phyloP scores from a whole-genome alignment of 148 eudicot genomes.

The Selenicereus undatus region DNA sequence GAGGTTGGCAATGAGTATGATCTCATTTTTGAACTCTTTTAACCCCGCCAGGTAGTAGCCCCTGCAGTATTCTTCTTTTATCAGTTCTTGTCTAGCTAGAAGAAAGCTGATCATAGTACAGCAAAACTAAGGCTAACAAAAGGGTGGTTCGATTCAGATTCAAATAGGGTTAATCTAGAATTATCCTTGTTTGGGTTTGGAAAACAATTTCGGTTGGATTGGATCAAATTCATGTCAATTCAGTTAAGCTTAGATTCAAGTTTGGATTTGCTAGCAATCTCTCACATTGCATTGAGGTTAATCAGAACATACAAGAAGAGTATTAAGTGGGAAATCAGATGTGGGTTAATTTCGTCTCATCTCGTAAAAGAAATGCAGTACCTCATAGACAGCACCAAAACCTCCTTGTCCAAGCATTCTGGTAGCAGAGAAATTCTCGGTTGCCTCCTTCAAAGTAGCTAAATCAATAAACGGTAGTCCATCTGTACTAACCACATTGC shows the following conservation, averaged over 20 bases:
- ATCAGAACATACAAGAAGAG: too few species aligned
- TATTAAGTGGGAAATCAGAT: too few species aligned
- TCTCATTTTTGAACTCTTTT: slow-evolving; percentile 17
- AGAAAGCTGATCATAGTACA: not conserved
- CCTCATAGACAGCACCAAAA: slow-evolving; percentile 38
- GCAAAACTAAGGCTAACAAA: too few species aligned
- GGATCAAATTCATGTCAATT: too few species aligned
- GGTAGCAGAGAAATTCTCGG: slow-evolving; percentile 25
- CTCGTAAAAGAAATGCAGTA: not conserved
- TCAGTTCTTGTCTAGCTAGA: not conserved
- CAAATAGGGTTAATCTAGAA: not conserved
- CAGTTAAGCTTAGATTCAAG: too few species aligned
- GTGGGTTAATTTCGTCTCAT: too few species aligned
- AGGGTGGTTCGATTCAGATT: not conserved
- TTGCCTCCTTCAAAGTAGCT: slow-evolving; percentile 24
- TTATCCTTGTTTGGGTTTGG: too few species aligned
- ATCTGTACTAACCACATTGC: slow-evolving; percentile 17
- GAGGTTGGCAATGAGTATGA: slow-evolving; percentile 17
- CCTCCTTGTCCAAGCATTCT: slow-evolving; percentile 30
- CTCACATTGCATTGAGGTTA: too few species aligned
- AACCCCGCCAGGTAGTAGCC: slow-evolving; percentile 13
- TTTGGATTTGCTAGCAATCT: too few species aligned
- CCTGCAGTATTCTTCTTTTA: not conserved
- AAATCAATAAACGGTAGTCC: slow-evolving; percentile 26
- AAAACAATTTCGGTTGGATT: too few species aligned